These are phyloP conservation scores for Sclerotiophoma versabilis DNA, from an alignment of 2,329 filamentous ascomycete genomes.

Conservation along the genomic window DNA sequence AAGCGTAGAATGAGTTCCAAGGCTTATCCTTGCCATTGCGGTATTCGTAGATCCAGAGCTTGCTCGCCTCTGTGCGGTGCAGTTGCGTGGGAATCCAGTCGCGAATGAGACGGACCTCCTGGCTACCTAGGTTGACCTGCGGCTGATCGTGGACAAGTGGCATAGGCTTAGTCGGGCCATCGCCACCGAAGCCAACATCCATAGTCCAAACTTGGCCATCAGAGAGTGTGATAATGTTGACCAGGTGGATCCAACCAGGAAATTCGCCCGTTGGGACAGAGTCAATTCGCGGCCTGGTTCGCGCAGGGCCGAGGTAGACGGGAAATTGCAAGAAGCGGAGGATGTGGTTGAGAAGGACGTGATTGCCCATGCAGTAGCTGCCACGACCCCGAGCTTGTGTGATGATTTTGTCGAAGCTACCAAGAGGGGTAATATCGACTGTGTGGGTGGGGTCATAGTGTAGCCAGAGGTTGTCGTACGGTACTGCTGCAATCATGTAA, in stretches of 20 bases:
- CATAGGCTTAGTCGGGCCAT: slow-evolving; percentile 65
- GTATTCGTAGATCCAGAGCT: slow-evolving; percentile 70
- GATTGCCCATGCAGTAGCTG: slow-evolving; percentile 69
- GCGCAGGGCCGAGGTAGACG: slow-evolving; percentile 63
- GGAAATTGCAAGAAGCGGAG: slow-evolving; percentile 60
- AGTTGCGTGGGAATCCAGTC: slow-evolving; percentile 58
- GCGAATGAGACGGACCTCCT: slow-evolving; percentile 63
- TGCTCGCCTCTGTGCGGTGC: slow-evolving; percentile 44
- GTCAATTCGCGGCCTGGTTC: slow-evolving; percentile 48
- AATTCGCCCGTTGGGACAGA: slow-evolving; percentile 52
- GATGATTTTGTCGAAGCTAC: slow-evolving; percentile 60
- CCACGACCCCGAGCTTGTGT: slow-evolving; percentile 54
- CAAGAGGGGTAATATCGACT: slow-evolving; percentile 55
- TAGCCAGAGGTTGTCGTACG: slow-evolving; percentile 64
- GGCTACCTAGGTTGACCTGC: slow-evolving; percentile 60
- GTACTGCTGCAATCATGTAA: slow-evolving; percentile 60
- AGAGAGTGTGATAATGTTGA: slow-evolving; percentile 66
- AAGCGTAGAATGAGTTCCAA: slow-evolving; percentile 55
- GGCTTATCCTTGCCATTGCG: slow-evolving; percentile 44
- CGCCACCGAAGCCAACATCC: slow-evolving; percentile 71
- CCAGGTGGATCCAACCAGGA: slow-evolving; percentile 65
- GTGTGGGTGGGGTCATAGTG: slow-evolving; percentile 54
- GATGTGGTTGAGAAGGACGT: slow-evolving; percentile 62
- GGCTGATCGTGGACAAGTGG: slow-evolving; percentile 55
- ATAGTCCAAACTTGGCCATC: slow-evolving; percentile 59